phyloP scores from a whole-genome alignment of 73 alveolate genomes.

The Paramecium sexaurelia region DNA sequence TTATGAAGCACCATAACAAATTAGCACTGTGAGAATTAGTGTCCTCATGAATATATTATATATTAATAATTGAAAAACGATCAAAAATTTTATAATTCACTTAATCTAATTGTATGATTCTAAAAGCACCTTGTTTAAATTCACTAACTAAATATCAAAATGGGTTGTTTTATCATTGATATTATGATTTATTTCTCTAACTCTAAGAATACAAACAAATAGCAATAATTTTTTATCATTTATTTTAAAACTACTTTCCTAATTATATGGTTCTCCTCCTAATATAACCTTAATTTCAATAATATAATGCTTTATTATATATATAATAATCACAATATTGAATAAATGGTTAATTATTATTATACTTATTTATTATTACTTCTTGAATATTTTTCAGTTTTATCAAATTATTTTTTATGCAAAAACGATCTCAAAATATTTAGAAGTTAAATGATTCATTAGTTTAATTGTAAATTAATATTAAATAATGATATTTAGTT shows the following conservation, averaged over 20 bases:
- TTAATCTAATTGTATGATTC: neutral
- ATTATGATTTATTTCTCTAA: neutral
- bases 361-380: too few relatives aligned
- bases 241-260: neutral
- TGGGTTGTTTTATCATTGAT: neutral
- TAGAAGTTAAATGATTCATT: too few relatives aligned
- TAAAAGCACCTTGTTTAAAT: neutral
- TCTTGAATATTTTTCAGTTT: neutral
- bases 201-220: neutral
- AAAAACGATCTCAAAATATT: neutral
- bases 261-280: neutral
- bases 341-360: too few relatives aligned
- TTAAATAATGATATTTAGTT: neutral
- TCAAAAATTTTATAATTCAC: neutral
- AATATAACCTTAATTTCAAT: neutral
- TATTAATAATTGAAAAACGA: slow-evolving; percentile 33
- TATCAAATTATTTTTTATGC: too few relatives aligned
- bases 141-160: neutral
- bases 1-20: slow-evolving; percentile 40
- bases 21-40: slow-evolving; percentile 22
- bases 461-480: neutral
- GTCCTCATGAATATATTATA: slow-evolving; percentile 39
- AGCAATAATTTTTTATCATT: neutral
- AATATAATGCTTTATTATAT: neutral
- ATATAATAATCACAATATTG: too few relatives aligned